These are phyloP conservation scores for Blastobotrys muscicola DNA, from an alignment of 805 yeast species.

Conservation along the genomic window DNA sequence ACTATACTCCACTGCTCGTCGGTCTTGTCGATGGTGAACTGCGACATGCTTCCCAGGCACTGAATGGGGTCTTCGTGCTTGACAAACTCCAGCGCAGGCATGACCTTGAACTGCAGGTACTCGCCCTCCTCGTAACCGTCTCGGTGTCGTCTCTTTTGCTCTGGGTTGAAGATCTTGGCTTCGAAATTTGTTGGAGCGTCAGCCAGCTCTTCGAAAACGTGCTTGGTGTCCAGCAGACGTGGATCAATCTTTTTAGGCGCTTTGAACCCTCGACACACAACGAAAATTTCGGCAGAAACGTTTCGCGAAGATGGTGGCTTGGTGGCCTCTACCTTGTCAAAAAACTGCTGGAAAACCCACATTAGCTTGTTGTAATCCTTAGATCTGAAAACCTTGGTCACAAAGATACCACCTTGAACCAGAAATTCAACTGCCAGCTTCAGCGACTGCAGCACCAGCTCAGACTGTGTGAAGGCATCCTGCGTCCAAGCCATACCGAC, in stretches of 20 bases:
- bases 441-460: slow-evolving; percentile 85
- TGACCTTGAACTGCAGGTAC: slow-evolving; percentile 55
- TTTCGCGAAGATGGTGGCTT: slow-evolving; percentile 98
- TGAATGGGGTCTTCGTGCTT: slow-evolving; percentile 75
- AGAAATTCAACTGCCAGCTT: slow-evolving; percentile 91
- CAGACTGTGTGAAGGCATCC: slow-evolving; percentile 98
- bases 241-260: slow-evolving; percentile 96
- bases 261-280: slow-evolving; percentile 90
- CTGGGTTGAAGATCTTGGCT: slow-evolving; percentile 91
- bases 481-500: slow-evolving; percentile 99
- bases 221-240: slow-evolving; percentile 78
- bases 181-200: slow-evolving; percentile 54
- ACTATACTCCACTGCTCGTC: slow-evolving; percentile 64
- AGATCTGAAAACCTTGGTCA: slow-evolving; percentile 96
- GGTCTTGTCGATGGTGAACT: slow-evolving; percentile 53
- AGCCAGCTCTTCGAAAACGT: slow-evolving; percentile 86
- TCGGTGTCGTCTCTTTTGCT: slow-evolving; percentile 79
- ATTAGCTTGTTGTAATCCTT: slow-evolving; percentile 93
- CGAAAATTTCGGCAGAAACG: slow-evolving; percentile 98
- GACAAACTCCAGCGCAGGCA: slow-evolving; percentile 73
- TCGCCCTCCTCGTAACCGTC: slow-evolving; percentile 97
- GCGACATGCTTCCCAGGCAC: slow-evolving; percentile 63
- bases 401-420: slow-evolving; percentile 86
- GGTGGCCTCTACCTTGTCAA: slow-evolving; percentile 96
- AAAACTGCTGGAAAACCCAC: slow-evolving; percentile 96